Evolutionary conservation across 2,329 filamentous ascomycete genomes (phyloP).

Genomic region (Sporothrix mexicana): DNA sequence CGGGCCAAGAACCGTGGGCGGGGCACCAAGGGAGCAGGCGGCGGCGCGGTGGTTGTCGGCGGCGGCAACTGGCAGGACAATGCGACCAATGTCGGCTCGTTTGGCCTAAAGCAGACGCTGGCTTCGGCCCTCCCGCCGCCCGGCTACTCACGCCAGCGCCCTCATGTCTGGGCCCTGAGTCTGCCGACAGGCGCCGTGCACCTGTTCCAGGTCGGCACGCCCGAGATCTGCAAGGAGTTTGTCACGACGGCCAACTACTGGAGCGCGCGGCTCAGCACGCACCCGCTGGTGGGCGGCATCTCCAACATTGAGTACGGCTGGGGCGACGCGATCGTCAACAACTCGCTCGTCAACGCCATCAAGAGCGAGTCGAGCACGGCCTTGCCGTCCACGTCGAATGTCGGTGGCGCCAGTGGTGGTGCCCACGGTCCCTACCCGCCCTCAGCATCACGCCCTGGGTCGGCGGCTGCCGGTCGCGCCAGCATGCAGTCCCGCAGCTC

Average conservation of each 20-base stretch:
- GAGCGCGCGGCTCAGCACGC: conserved; percentile 92
- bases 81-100: conserved; percentile 85
- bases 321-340: conserved; percentile 81
- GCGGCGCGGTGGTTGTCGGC: conserved; percentile 65
- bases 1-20: conserved; percentile 68
- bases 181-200: conserved; percentile 93
- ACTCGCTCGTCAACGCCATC: conserved; percentile 58
- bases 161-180: conserved; percentile 92
- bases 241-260: conserved; percentile 96
- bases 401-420: neutral
- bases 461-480: conserved; percentile 47
- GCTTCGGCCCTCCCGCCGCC: conserved; percentile 88
- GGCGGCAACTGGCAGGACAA: conserved; percentile 99
- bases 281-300: conserved; percentile 88
- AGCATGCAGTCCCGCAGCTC: conserved; percentile 46
- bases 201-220: conserved; percentile 96
- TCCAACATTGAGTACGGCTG: conserved; percentile 98
- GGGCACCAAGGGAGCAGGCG: conserved; percentile 56
- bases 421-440: conserved; percentile 38
- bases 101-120: conserved; percentile 87
- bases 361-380: conserved; percentile 53
- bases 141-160: conserved; percentile 87
- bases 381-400: conserved; percentile 21
- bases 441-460: conserved; percentile 55
- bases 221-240: conserved; percentile 93